A percentile compares a stretch with the other conserved stretches of the same genome.
Evolutionary conservation across 495 filamentous ascomycete species (phyloP).

Genomic region (Pyrenula massariospora): DNA sequence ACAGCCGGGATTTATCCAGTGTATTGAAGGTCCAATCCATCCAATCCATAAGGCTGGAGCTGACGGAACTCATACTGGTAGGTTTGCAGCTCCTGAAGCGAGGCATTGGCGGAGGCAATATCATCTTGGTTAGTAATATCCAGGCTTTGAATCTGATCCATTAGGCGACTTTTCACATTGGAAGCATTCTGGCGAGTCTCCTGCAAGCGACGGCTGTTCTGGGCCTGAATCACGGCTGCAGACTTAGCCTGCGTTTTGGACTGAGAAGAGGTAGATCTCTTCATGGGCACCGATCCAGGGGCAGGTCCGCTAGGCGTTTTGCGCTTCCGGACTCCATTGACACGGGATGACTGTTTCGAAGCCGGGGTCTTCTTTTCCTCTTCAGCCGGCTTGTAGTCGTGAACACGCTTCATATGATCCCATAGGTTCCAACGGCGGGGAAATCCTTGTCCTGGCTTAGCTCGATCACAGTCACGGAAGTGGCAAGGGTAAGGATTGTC

Average conservation of each 20-base stretch:
- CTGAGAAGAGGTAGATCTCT: slow-evolving; percentile 1
- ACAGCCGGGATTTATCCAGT: background rate
- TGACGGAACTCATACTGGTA: background rate
- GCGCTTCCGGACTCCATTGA: background rate
- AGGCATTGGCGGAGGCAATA: background rate
- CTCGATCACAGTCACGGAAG: slow-evolving; percentile 73
- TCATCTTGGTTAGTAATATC: background rate
- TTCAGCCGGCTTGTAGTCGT: slow-evolving; percentile 56
- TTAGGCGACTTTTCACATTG: background rate
- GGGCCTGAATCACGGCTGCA: background rate
- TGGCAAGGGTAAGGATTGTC: slow-evolving; percentile 80
- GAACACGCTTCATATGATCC: slow-evolving; percentile 90
- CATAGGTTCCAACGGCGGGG: slow-evolving; percentile 85
- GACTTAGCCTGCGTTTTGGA: background rate
- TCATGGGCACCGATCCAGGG: background rate
- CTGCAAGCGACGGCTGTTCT: background rate
- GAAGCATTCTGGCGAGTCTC: background rate
- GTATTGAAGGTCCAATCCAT: background rate
- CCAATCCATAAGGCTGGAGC: background rate
- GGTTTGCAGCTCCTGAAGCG: background rate
- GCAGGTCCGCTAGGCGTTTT: background rate
- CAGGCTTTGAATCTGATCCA: background rate
- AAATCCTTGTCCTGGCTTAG: slow-evolving; percentile 70
- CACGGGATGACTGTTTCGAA: background rate
- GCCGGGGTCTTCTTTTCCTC: slow-evolving; percentile 5